Conservation (phyloP, 495 filamentous ascomycete genomes). For the Parachaetomium inaequale region DNA sequence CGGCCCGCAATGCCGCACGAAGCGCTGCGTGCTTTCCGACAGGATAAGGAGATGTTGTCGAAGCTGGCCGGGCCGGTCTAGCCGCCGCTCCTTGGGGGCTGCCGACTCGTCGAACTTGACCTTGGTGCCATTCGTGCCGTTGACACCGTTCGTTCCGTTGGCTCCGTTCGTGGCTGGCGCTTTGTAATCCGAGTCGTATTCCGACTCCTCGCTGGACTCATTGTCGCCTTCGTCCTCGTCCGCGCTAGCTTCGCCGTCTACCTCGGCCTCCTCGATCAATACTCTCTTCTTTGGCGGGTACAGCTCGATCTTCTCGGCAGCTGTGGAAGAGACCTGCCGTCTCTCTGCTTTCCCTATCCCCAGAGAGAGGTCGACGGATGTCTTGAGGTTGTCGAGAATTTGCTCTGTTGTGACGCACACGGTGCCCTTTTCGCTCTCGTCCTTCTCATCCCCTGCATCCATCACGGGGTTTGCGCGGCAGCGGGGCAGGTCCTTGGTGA, state of each 20-base stretch:
- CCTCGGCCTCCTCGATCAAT: slow-evolving; percentile 38
- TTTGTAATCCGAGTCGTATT: slow-evolving; percentile 34
- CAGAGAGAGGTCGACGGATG: slow-evolving; percentile 40
- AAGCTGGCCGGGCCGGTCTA: slow-evolving; percentile 59
- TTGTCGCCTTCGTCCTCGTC: slow-evolving; percentile 43
- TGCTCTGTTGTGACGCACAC: slow-evolving; percentile 44
- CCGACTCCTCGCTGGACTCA: slow-evolving; percentile 37
- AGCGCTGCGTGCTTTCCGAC: slow-evolving; percentile 63
- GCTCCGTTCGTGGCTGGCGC: slow-evolving; percentile 25
- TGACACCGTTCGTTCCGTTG: slow-evolving; percentile 31
- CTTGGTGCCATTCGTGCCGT: slow-evolving; percentile 29
- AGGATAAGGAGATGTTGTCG: slow-evolving; percentile 71
- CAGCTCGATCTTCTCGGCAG: slow-evolving; percentile 40
- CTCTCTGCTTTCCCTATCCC: slow-evolving; percentile 45
- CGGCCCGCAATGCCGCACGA: slow-evolving; percentile 60
- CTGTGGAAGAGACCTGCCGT: slow-evolving; percentile 39
- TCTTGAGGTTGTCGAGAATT: slow-evolving; percentile 42
- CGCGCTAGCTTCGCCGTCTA: slow-evolving; percentile 31
- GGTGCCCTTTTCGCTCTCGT: slow-evolving; percentile 27
- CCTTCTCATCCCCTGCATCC: slow-evolving; percentile 55
- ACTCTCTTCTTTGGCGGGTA: slow-evolving; percentile 43
- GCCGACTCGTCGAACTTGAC: slow-evolving; percentile 33
- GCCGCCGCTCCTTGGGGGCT: slow-evolving; percentile 36
- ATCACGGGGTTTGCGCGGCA: slow-evolving; percentile 56
- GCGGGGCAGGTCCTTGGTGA: slow-evolving; percentile 64